These are phyloP conservation scores for Boletus patriciae DNA, from an alignment of 768 basidiomycete genomes.

Conservation along the genomic window DNA sequence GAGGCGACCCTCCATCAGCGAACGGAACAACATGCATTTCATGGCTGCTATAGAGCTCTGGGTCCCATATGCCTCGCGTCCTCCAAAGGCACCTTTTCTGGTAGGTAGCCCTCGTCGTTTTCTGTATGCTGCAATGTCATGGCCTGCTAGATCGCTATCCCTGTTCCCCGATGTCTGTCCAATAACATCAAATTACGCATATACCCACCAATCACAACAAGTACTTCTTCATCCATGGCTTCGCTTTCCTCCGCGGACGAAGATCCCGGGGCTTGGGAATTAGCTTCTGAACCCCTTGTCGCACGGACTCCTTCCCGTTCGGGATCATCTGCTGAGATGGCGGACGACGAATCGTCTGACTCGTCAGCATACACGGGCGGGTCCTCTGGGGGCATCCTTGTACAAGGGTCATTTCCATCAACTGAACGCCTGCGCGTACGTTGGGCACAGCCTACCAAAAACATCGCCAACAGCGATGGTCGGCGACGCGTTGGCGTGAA, in stretches of 20 bases:
- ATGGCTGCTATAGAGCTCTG: constrained; percentile 81
- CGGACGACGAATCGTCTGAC: constrained; percentile 82
- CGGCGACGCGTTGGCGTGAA: constrained; percentile 69
- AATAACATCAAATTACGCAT: constrained; percentile 75
- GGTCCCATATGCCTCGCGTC: constrained; percentile 65
- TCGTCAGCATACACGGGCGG: constrained; percentile 52
- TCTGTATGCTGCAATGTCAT: constrained; percentile 5
- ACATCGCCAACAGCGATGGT: constrained; percentile 47
- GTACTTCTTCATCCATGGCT: constrained; percentile 59
- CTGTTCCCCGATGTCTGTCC: constrained; percentile 73
- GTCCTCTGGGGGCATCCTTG: constrained; percentile 58
- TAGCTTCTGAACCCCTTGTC: constrained; percentile 75
- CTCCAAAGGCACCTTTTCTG: constrained; percentile 73
- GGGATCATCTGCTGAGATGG: constrained; percentile 66
- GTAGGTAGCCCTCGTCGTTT: constrained; percentile 38
- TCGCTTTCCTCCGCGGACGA: constrained; percentile 78
- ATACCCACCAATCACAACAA: constrained; percentile 57
- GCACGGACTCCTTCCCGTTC: constrained; percentile 55
- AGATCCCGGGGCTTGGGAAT: constrained; percentile 67
- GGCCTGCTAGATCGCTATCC: constrained; percentile 62
- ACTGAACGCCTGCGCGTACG: constrained; percentile 73
- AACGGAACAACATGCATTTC: constrained; percentile 64
- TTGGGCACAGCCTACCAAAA: constrained; percentile 69
- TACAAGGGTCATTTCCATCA: constrained; percentile 79
- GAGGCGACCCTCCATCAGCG: constrained; percentile 54